Base-by-base conservation (phyloP, 768 basidiomycete species). In the Imleria badia region DNA sequence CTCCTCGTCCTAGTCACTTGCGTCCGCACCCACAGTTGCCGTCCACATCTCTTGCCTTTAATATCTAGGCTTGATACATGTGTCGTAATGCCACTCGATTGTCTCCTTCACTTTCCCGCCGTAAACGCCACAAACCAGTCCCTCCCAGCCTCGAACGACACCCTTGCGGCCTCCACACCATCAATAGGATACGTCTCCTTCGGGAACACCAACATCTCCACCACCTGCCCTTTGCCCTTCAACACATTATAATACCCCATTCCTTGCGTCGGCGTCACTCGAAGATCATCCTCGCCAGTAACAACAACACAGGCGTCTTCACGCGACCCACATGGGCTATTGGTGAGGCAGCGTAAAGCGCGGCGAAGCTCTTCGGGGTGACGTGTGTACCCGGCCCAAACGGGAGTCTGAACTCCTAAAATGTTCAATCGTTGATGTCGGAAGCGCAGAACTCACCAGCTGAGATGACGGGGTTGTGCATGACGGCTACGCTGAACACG, bases 401-500 rank as follows among this genome's bases (percentile, higher is more conserved):
- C 41, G 26, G 70, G 2, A 72, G 41, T 3, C 65, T 72, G 29
- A 70, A 81, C 57, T 65, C 81, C 69, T 55, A 75, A 77, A 64
- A 74, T 3, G 67, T 61, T 87, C 87, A 90, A 61, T 89, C 87
- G 9, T 84, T 80, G 39, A 91, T 89, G 55, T 90, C 88, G 2
- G 80, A 80, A 1, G 72, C 72, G 1, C 79, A 68, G 29, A 84
- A 68, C 43, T 84, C 82, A 11, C 83, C 84, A 0, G 73, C 75
- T 5, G 83, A 82, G 38, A 83, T 84, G 50, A 89, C 89, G 0
- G 88, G 87, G 62, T 90, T 91, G 39, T 84, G 80, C 44, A 88
- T 64, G 23, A 81, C 79, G 0, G 82, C 82, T 0, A 84, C 87
- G 12, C 76, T 78, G 65, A 86, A 89, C 35, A 81, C 67, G 17